phyloP scores from a whole-genome alignment of 73 alveolate species.

The Tetrahymena borealis region DNA sequence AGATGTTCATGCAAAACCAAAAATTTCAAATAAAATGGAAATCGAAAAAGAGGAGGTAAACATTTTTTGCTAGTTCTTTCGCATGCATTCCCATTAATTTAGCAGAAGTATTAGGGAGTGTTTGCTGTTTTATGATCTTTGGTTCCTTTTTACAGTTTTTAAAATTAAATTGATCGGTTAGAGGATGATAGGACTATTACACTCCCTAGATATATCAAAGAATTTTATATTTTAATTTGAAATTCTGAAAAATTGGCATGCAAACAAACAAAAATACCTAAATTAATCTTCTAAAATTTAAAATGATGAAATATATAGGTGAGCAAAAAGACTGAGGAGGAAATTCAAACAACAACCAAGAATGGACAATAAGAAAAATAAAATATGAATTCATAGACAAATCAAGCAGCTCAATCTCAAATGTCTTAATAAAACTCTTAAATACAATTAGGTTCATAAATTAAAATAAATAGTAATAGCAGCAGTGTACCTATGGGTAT shows the following conservation, averaged over 20 bases:
- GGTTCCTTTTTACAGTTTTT: background rate
- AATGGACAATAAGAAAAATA: too few relatives aligned
- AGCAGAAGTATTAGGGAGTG: background rate
- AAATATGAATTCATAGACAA: background rate
- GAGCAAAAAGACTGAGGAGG: background rate
- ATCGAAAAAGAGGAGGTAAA: background rate
- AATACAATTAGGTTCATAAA: background rate
- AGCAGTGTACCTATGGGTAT: background rate
- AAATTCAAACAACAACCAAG: too few relatives aligned
- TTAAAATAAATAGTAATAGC: background rate
- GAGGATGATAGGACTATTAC: too few relatives aligned
- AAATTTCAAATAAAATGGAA: background rate
- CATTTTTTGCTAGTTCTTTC: background rate
- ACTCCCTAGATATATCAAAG: too few relatives aligned
- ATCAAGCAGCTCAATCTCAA: background rate
- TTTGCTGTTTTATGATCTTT: background rate
- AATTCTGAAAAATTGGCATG: too few relatives aligned
- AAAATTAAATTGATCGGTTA: background rate
- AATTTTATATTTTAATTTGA: too few relatives aligned
- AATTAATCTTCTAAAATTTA: background rate
- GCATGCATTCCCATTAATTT: background rate
- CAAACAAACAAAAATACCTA: too few relatives aligned
- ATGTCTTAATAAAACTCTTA: background rate
- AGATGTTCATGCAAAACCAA: conserved; percentile 72
- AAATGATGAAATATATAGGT: background rate